phyloP scores from a whole-genome alignment of 1,139 yeast genomes.

The Eremothecium coryli region DNA sequence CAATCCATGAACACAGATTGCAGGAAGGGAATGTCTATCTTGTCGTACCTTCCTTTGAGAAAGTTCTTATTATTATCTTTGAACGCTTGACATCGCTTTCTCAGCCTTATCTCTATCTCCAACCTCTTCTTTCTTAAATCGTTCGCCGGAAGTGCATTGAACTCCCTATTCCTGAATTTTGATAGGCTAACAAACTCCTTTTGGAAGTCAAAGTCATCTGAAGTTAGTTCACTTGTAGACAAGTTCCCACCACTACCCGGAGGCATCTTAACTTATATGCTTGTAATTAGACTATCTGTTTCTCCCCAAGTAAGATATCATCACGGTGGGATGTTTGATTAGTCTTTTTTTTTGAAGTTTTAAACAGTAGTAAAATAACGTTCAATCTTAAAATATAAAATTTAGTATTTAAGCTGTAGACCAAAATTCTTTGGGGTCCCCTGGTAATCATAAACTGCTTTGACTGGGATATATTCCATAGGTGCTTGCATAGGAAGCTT shows the following conservation, averaged over 20 bases:
- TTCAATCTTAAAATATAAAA: neutral
- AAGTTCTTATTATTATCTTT: slow-evolving; percentile 5
- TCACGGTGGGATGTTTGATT: neutral
- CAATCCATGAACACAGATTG: slow-evolving; percentile 7
- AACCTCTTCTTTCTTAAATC: slow-evolving; percentile 7
- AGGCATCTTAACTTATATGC: too few species aligned
- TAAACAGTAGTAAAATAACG: neutral
- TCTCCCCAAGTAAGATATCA: neutral
- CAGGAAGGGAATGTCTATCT: slow-evolving; percentile 4
- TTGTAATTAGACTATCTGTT: too few species aligned
- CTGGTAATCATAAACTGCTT: slow-evolving; percentile 19
- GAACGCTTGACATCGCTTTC: slow-evolving; percentile 6
- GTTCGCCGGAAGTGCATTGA: slow-evolving; percentile 1
- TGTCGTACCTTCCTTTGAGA: slow-evolving; percentile 7
- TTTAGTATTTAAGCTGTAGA: slow-evolving; percentile 13
- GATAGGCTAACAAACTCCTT: slow-evolving; percentile 6
- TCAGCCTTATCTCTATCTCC: slow-evolving; percentile 7
- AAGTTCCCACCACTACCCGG: too few species aligned
- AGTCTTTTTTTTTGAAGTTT: neutral
- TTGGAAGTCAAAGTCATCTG: slow-evolving; percentile 1
- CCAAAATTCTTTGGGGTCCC: slow-evolving; percentile 19
- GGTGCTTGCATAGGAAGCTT: slow-evolving; percentile 6
- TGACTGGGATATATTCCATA: slow-evolving; percentile 23
- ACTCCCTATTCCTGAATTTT: slow-evolving; percentile 7
- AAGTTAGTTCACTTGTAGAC: neutral